phyloP scores from a whole-genome alignment of 768 basidiomycete species.

The Pleurotus ostreatus region DNA sequence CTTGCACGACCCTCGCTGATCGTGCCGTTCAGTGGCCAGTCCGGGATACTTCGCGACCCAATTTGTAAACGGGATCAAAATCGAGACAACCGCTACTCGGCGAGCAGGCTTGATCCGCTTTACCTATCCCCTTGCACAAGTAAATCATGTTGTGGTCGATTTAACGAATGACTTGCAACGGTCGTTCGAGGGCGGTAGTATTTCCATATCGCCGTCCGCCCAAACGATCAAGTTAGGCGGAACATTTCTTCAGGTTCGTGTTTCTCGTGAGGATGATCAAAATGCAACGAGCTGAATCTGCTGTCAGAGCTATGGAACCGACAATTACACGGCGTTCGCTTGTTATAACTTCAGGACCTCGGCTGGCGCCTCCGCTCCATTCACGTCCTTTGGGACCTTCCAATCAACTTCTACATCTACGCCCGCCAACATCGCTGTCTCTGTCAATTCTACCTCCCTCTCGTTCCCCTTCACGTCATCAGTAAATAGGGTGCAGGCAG shows the following conservation, averaged over 20 bases:
- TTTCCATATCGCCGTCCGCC: conserved; percentile 27
- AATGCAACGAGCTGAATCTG: neutral
- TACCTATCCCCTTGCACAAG: conserved; percentile 44
- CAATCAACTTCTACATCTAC: conserved; percentile 27
- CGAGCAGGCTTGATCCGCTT: conserved; percentile 58
- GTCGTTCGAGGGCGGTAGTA: conserved; percentile 41
- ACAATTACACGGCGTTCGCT: conserved; percentile 44
- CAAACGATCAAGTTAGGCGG: conserved; percentile 34
- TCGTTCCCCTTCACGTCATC: conserved; percentile 32
- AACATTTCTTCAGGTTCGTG: conserved; percentile 38
- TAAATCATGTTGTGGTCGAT: conserved; percentile 47
- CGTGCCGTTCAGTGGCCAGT: conserved; percentile 27
- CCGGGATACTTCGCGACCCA: conserved; percentile 49
- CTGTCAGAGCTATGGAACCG: conserved; percentile 39
- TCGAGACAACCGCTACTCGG: conserved; percentile 58
- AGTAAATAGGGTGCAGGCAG: conserved; percentile 38
- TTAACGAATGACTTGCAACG: conserved; percentile 41
- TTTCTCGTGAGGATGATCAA: neutral
- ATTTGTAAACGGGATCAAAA: conserved; percentile 41
- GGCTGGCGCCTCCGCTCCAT: conserved; percentile 16
- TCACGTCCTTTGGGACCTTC: conserved; percentile 35
- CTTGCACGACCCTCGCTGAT: too few species aligned
- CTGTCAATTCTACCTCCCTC: conserved; percentile 26
- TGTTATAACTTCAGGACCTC: conserved; percentile 42
- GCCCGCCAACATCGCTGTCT: conserved; percentile 31